phyloP scores from a whole-genome alignment of 208 protist genomes.

The Lotmaria passim region DNA sequence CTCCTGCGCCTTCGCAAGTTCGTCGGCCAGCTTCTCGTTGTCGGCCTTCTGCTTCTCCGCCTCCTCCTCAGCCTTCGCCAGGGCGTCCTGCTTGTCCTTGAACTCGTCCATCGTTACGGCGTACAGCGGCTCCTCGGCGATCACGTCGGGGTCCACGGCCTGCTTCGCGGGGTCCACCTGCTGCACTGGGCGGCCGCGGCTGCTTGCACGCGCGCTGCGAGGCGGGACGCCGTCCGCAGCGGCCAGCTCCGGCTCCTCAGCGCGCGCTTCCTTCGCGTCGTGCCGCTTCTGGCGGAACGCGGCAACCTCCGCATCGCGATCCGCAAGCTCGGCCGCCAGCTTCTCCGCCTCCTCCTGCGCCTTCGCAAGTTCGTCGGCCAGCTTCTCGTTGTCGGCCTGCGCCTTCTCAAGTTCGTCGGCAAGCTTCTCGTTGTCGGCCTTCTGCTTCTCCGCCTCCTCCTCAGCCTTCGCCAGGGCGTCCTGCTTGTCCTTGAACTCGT shows the following conservation, averaged over 20 bases:
- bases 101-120: conserved; percentile 13
- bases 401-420: too few relatives aligned
- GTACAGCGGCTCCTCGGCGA: conserved; percentile 27
- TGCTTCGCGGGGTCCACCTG: neutral
- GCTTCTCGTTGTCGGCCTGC: neutral
- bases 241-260: conserved; percentile 16
- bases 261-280: conserved; percentile 12
- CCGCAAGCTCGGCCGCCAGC: neutral
- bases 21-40: neutral
- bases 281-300: conserved; percentile 22
- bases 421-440: neutral
- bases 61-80: neutral
- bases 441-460: too few relatives aligned
- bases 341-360: conserved; percentile 2
- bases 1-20: neutral
- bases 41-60: conserved; percentile 2
- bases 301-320: conserved; percentile 11
- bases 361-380: neutral
- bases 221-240: conserved; percentile 9
- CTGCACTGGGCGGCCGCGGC: neutral
- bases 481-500: neutral
- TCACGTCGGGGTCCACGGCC: conserved; percentile 8
- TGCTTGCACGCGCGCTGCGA: neutral
- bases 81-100: neutral
- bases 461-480: too few relatives aligned